Conservation (phyloP, 495 filamentous ascomycete species). For the Neurospora sp. region DNA sequence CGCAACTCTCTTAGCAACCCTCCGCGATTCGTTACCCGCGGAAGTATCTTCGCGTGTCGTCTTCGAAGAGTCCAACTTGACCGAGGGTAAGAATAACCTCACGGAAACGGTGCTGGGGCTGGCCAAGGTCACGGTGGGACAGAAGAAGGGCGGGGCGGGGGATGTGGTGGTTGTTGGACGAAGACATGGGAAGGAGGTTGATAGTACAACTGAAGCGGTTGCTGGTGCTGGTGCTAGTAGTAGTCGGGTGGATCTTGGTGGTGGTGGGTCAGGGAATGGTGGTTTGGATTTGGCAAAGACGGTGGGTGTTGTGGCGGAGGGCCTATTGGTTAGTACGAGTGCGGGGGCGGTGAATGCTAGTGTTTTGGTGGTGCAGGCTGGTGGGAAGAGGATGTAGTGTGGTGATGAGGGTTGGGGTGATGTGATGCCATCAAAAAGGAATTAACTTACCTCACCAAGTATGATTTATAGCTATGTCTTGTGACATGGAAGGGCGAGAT, state of each 20-base stretch:
- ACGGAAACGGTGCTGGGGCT: constrained; percentile 17
- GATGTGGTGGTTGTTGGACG: constrained; percentile 72
- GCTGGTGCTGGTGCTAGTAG: background rate
- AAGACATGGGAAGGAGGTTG: constrained; percentile 25
- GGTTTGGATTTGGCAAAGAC: constrained; percentile 43
- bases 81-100: constrained; percentile 11
- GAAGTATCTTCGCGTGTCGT: constrained; percentile 51
- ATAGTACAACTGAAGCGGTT: constrained; percentile 7
- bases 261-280: background rate
- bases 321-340: constrained; percentile 54
- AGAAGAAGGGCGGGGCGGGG: constrained; percentile 56
- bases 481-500: no score
- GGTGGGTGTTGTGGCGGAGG: constrained; percentile 59
- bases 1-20: constrained; percentile 47
- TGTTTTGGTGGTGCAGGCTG: constrained; percentile 70
- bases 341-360: constrained; percentile 54
- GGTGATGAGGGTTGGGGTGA: no score
- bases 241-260: background rate
- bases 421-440: no score
- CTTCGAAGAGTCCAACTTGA: constrained; percentile 36
- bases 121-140: constrained; percentile 52
- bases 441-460: no score
- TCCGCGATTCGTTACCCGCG: constrained; percentile 52
- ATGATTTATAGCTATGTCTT: no score
- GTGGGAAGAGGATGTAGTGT: constrained; percentile 14